Percentiles rank a stretch among this genome's conserved stretches.
Evolutionary conservation across 129 eudicot genomes (phyloP).

Genomic region (Tanacetum coccineum): DNA sequence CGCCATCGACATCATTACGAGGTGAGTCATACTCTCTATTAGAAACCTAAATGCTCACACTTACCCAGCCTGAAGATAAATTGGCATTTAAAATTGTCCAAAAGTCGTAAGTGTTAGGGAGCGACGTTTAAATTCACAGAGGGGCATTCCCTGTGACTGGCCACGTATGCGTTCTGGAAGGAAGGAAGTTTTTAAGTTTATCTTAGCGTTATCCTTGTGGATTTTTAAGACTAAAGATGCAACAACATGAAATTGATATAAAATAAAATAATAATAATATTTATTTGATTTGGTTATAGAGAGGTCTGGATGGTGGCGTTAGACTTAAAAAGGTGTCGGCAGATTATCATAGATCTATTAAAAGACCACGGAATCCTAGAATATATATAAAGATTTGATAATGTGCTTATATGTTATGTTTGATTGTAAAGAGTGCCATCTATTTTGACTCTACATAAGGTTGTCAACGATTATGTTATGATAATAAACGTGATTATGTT

Average conservation of each 20-base stretch:
- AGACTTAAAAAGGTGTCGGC: background rate
- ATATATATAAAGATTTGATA: background rate
- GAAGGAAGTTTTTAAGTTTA: no score
- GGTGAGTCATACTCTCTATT: no score
- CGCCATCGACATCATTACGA: no score
- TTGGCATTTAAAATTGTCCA: no score
- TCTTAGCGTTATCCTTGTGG: background rate
- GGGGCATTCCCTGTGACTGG: no score
- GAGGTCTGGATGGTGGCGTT: background rate
- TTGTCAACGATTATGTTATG: constrained; percentile 1
- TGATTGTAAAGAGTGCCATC: constrained; percentile 6
- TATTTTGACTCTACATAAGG: constrained; percentile 1
- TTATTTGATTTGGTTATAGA: no score
- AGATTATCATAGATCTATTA: background rate
- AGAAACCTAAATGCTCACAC: no score
- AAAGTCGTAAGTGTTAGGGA: no score
- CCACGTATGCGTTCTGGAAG: no score
- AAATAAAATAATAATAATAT: no score
- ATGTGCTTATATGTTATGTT: background rate
- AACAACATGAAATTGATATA: background rate
- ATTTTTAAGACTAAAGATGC: background rate
- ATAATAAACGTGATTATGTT: background rate
- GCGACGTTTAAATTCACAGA: no score
- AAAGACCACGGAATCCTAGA: background rate
- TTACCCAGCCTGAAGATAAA: no score